Base-by-base conservation (phyloP, 2,329 filamentous ascomycete species). In the Bipolaris cookei region DNA sequence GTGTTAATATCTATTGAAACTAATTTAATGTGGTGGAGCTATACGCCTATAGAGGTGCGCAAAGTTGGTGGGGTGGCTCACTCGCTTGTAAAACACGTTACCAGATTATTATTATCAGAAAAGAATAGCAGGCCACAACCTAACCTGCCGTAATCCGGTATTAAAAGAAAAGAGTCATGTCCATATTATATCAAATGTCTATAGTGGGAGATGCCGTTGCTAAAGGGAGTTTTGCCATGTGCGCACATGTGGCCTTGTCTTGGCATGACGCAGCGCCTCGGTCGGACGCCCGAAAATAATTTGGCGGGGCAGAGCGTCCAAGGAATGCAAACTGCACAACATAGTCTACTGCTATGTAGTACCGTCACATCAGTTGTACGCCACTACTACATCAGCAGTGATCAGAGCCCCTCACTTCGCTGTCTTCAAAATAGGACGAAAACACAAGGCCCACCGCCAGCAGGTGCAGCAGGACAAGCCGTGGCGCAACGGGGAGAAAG, bases 341-440 rank as follows among this genome's bases (percentile, higher is more conserved):
- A 52, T 37, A 20, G 28, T 23, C 49, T 34, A 7, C 30, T 11
- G 16, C 16, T 38, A 38, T 25, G 50, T 50, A 39, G 32, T 39
- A 54, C 51, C 5, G 45, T 51, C 55, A 54, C 39, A 21, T 50
- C 45, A 21, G 38, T 48, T 11, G 34, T 39, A 32, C 16, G 34
- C 45, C 41, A 10, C 25, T 10, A 16, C 35, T 20, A 21, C 41
- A 34, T 43, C 35, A 20, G 10, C 2, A 39, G 37, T n/a, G 4
- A n/a, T 0, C 10, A 21, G 30, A n/a, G 25, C 39, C 14, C 7
- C 10, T 41, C 20, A 21, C 18, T 39, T 44, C 21, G 3, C 8
- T 10, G 25, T 34, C 41, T 45, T 72, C 74, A 79, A 70, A 66
- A 84, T 84, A 83, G 82, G 81, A 68, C 80, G 82, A 65, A 80